These are phyloP conservation scores for Claviceps sp. DNA, from an alignment of 2,329 filamentous ascomycete species.

Conservation along the genomic window DNA sequence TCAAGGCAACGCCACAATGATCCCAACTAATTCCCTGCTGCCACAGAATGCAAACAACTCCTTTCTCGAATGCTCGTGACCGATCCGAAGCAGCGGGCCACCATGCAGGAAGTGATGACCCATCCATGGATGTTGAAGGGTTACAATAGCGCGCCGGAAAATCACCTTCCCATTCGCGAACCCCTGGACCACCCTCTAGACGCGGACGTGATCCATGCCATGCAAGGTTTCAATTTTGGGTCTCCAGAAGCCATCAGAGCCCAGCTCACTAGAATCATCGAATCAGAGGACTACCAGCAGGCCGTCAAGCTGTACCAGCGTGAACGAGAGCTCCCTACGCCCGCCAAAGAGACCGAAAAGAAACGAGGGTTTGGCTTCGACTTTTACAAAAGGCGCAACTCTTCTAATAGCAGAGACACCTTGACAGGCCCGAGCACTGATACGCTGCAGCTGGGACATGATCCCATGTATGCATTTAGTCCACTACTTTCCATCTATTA, in stretches of 20 bases:
- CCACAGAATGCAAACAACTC: conserved; percentile 76
- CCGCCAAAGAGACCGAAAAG: conserved; percentile 58
- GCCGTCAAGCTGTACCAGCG: conserved; percentile 59
- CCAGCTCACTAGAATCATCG: conserved; percentile 73
- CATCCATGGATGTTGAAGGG: conserved; percentile 96
- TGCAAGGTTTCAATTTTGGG: conserved; percentile 98
- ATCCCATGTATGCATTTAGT: conserved; percentile 86
- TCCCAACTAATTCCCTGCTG: not conserved
- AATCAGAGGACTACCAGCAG: conserved; percentile 86
- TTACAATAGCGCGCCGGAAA: conserved; percentile 75
- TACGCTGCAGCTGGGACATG: conserved; percentile 65
- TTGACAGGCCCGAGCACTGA: conserved; percentile 74
- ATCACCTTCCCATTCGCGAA: conserved; percentile 71
- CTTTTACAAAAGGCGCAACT: conserved; percentile 92
- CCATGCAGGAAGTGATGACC: conserved; percentile 79
- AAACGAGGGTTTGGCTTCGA: conserved; percentile 80
- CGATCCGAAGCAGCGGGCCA: conserved; percentile 76
- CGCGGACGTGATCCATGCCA: conserved; percentile 69
- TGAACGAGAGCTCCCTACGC: conserved; percentile 48
- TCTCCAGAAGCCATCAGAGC: conserved; percentile 67
- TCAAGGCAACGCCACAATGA: not conserved
- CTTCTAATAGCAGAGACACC: conserved; percentile 77
- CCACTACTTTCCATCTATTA: conserved; percentile 91
- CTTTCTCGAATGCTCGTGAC: conserved; percentile 94
- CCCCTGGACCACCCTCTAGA: conserved; percentile 79